Evolutionary conservation across 1,139 yeast species (phyloP).

Genomic region (Sugiyamaella pinicola): DNA sequence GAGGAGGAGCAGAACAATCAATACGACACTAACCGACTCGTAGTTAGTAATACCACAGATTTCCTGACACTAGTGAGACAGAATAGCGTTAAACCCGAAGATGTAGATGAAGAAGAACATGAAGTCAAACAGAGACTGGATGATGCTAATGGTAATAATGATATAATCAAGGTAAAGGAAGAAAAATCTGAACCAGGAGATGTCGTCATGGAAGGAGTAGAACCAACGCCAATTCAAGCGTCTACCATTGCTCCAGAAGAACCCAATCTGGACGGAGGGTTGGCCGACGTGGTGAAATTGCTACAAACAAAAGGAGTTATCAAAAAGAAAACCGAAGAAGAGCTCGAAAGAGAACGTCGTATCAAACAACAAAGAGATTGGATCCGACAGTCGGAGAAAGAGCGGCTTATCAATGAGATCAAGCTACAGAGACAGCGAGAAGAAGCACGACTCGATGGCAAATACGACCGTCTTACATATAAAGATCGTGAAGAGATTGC

Average conservation of each 20-base stretch:
- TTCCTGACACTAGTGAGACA: constrained; percentile 28
- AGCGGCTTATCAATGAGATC: constrained; percentile 35
- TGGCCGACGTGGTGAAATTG: constrained; percentile 60
- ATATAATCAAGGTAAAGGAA: too few species aligned
- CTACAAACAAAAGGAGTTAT: constrained; percentile 52
- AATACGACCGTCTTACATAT: constrained; percentile 39
- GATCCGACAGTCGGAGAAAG: constrained; percentile 30
- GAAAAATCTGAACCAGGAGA: neutral
- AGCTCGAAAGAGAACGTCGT: constrained; percentile 30
- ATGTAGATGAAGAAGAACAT: neutral
- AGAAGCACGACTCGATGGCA: constrained; percentile 36
- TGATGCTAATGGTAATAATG: neutral
- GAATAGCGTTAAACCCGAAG: constrained; percentile 13
- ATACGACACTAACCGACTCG: constrained; percentile 23
- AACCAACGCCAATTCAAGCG: constrained; percentile 12
- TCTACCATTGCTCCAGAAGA: constrained; percentile 29
- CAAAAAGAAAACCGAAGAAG: constrained; percentile 33
- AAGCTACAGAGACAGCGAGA: constrained; percentile 43
- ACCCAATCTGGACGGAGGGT: constrained; percentile 51
- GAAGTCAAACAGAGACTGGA: neutral
- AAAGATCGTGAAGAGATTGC: constrained; percentile 44
- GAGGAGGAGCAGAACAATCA: constrained; percentile 20
- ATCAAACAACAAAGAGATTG: constrained; percentile 38
- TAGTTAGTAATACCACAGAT: constrained; percentile 30
- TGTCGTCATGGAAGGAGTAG: neutral